A percentile compares a stretch with the other conserved stretches of the same genome.
These are phyloP conservation scores for Pulveroboletus sp. DNA, from an alignment of 768 basidiomycete species.

Conservation along the genomic window DNA sequence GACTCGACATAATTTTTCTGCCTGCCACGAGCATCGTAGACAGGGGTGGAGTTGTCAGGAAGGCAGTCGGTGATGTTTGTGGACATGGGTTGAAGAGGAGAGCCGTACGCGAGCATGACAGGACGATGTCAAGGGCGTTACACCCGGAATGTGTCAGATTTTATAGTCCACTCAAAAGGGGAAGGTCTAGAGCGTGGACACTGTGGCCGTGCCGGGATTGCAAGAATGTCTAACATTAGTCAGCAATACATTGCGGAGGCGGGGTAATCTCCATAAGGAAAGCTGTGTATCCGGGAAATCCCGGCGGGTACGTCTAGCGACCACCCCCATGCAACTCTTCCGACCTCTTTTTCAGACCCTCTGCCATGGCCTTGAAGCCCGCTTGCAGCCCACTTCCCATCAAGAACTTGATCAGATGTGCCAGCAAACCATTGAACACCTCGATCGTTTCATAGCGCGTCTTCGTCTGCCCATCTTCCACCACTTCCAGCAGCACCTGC, in stretches of 20 bases:
- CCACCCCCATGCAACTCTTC: constrained; percentile 30
- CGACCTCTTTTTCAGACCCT: constrained; percentile 48
- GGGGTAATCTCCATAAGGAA: not conserved
- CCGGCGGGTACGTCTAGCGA: too few relatives aligned
- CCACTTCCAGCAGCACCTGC: constrained; percentile 50
- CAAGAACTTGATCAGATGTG: constrained; percentile 48
- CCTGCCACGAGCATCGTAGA: constrained; percentile 41
- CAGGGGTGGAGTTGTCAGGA: constrained; percentile 17
- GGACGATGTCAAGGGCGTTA: constrained; percentile 5
- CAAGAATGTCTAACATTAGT: constrained; percentile 22
- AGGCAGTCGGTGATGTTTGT: not conserved
- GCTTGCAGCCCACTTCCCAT: constrained; percentile 38
- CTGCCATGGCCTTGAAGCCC: constrained; percentile 52
- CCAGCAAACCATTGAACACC: constrained; percentile 52
- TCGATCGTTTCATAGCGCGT: constrained; percentile 64
- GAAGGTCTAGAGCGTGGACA: constrained; percentile 20
- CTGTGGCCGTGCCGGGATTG: constrained; percentile 22
- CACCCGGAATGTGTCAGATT: constrained; percentile 11
- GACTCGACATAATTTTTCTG: constrained; percentile 44
- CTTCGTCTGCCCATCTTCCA: constrained; percentile 40
- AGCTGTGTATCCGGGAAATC: not conserved
- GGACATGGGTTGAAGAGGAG: constrained; percentile 3
- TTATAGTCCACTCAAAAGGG: constrained; percentile 11
- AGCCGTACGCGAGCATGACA: constrained; percentile 19
- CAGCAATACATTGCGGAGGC: not conserved